Evolutionary conservation across 2,329 filamentous ascomycete genomes (phyloP).

Genomic region (Colletotrichum brevisporum): DNA sequence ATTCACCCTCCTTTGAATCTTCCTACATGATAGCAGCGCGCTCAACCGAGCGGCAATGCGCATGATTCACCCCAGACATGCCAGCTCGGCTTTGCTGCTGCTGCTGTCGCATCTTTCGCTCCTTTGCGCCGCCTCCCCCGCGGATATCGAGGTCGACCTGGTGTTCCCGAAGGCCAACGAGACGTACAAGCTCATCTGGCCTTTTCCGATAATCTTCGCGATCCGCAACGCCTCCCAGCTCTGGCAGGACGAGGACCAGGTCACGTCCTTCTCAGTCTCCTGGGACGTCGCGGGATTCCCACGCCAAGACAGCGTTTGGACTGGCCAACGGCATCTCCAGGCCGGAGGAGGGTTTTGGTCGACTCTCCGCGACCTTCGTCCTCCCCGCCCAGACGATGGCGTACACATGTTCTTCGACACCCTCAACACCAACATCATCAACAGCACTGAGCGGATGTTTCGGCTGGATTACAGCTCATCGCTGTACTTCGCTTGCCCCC

Average conservation of each 20-base stretch:
- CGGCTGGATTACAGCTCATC: neutral
- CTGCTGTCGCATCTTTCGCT: neutral
- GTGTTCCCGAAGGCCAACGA: neutral
- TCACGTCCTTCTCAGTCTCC: neutral
- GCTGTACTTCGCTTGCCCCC: neutral
- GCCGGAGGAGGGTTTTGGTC: neutral
- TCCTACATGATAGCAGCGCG: neutral
- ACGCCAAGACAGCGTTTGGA: neutral
- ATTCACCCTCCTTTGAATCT: neutral
- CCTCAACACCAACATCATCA: neutral
- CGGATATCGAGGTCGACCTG: conserved; percentile 12
- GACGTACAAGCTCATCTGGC: conserved; percentile 1
- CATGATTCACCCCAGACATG: neutral
- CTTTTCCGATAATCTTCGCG: conserved; percentile 3
- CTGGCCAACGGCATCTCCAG: neutral
- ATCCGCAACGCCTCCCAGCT: conserved; percentile 3
- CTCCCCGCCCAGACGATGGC: neutral
- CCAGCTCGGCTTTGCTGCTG: neutral
- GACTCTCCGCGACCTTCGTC: neutral
- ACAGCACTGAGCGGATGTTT: neutral
- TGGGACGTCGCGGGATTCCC: neutral
- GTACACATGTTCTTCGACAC: neutral
- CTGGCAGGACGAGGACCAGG: neutral
- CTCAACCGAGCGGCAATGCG: neutral
- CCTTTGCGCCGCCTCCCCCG: neutral